Evolutionary conservation across 164 flowering plant genomes (phyloP).

Genomic region (Umbilicus rupestris): DNA sequence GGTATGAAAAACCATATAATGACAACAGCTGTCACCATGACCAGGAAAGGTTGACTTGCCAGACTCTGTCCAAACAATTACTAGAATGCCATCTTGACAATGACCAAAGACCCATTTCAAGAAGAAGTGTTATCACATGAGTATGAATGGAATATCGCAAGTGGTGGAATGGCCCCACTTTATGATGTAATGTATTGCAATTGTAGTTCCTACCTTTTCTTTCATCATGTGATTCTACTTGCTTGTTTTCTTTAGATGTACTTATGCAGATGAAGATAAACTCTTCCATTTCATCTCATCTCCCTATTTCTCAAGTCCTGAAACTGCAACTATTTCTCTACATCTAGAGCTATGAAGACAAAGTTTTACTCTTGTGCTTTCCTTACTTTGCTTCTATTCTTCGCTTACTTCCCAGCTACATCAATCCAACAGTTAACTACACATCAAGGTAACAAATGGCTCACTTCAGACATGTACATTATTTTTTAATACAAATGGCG

Average conservation of each 20-base stretch:
- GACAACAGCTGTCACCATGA: not conserved
- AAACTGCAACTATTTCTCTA: no score
- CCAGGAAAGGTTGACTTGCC: not conserved
- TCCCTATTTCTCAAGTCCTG: not conserved
- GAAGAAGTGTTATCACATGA: no score
- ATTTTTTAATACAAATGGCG: not conserved
- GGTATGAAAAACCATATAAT: not conserved
- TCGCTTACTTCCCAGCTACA: slow-evolving; percentile 1
- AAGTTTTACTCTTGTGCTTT: not conserved
- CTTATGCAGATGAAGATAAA: no score
- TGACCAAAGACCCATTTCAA: not conserved
- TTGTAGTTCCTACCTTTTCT: no score
- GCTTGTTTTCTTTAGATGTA: no score
- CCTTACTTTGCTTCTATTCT: slow-evolving; percentile 1
- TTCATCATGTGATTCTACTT: no score
- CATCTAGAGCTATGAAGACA: not conserved
- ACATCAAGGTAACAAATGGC: slow-evolving; percentile 5
- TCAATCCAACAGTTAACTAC: not conserved
- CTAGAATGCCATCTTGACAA: no score
- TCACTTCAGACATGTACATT: not conserved
- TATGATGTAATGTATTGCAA: no score
- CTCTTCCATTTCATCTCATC: not conserved
- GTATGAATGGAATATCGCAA: no score
- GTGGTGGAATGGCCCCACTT: no score
- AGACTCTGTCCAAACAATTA: not conserved